phyloP scores from a whole-genome alignment of 2,329 filamentous ascomycete genomes.

The Aspergillus piperis region DNA sequence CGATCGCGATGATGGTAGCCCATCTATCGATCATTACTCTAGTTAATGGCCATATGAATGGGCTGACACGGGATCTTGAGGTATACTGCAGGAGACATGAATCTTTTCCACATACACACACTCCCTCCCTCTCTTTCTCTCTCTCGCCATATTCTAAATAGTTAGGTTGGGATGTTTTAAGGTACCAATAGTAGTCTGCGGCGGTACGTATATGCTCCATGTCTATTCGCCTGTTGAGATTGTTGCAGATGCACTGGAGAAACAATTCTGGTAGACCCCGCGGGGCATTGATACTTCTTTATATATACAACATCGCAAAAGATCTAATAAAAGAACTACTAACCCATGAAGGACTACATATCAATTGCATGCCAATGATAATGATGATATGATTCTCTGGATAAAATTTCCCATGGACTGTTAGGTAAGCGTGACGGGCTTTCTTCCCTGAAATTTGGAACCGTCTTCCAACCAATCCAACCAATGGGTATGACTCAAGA shows the following conservation, averaged over 20 bases:
- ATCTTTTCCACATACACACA: too few relatives aligned
- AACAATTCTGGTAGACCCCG: too few relatives aligned
- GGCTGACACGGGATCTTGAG: neutral
- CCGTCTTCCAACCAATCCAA: slow-evolving; percentile 25
- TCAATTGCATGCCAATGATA: too few relatives aligned
- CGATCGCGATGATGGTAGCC: neutral
- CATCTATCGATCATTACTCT: neutral
- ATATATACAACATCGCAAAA: neutral
- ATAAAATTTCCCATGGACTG: neutral
- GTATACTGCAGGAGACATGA: neutral
- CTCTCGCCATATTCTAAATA: too few relatives aligned
- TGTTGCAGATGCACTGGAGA: neutral
- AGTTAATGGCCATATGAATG: neutral
- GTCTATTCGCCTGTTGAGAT: too few relatives aligned
- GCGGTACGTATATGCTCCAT: too few relatives aligned
- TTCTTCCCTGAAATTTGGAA: slow-evolving; percentile 19
- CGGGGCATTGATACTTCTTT: too few relatives aligned
- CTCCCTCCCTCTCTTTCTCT: too few relatives aligned
- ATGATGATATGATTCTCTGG: neutral
- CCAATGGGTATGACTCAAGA: slow-evolving; percentile 18
- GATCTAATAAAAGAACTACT: neutral
- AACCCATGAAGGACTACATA: too few relatives aligned
- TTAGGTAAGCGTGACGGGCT: slow-evolving; percentile 16
- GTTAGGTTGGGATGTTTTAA: too few relatives aligned
- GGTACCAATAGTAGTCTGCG: too few relatives aligned